A percentile compares a stretch with the other conserved stretches of the same genome.
These are phyloP conservation scores for Cucurbita moschata DNA, from an alignment of 306 rosid genomes.

Conservation along the genomic window DNA sequence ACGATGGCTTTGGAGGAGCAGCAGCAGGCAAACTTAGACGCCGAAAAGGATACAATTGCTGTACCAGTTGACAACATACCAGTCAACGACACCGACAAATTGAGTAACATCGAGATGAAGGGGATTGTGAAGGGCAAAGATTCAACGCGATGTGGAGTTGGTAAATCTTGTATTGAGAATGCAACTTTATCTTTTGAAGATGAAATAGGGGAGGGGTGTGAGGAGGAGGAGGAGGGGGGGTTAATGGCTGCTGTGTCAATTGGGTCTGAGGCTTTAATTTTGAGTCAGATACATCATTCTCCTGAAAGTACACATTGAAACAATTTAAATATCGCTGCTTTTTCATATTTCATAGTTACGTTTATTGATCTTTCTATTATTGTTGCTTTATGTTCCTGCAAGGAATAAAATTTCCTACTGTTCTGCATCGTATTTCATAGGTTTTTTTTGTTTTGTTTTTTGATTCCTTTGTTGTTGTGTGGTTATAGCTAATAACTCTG, in stretches of 20 bases:
- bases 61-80: constrained; percentile 11
- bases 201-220: constrained; percentile 75
- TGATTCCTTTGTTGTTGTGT: background rate
- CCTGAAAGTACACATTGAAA: constrained; percentile 99
- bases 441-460: background rate
- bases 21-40: constrained; percentile 19
- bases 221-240: constrained; percentile 16
- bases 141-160: constrained; percentile 19
- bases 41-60: constrained; percentile 14
- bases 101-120: constrained; percentile 15
- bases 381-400: background rate
- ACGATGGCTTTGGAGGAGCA: constrained; percentile 19
- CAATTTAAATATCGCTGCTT: constrained; percentile 54
- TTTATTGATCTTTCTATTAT: background rate
- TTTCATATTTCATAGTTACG: constrained; percentile 17
- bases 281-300: constrained; percentile 99
- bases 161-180: constrained; percentile 32
- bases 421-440: background rate
- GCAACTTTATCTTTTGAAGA: constrained; percentile 39
- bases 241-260: constrained; percentile 74
- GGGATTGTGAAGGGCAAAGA: constrained; percentile 9
- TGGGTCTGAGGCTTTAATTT: constrained; percentile 96
- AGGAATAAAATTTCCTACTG: constrained; percentile 8
- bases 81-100: constrained; percentile 6
- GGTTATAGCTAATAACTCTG: background rate